These are phyloP conservation scores for Tetragonia tetragonoides DNA, from an alignment of 148 eudicot species.

Conservation along the genomic window DNA sequence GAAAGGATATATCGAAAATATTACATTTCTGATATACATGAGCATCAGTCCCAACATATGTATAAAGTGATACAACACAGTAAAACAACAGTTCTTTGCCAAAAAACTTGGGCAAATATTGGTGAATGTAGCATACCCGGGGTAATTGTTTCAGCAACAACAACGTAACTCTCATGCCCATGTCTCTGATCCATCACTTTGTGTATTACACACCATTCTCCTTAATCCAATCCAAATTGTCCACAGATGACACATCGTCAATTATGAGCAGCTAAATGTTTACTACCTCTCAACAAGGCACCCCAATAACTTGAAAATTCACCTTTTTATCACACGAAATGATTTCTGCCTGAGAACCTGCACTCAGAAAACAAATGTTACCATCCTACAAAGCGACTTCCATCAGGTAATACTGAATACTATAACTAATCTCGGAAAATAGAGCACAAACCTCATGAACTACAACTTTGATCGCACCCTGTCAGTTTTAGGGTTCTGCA, in stretches of 20 bases:
- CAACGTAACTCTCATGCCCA: conserved; percentile 89
- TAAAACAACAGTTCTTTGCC: background rate
- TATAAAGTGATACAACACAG: background rate
- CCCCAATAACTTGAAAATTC: conserved; percentile 92
- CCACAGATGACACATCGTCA: conserved; percentile 93
- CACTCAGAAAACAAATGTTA: conserved; percentile 17
- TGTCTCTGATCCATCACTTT: conserved; percentile 94
- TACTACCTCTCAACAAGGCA: conserved; percentile 92
- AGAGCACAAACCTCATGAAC: conserved; percentile 81
- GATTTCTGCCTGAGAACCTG: conserved; percentile 97
- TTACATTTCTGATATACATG: background rate
- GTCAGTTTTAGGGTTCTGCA: conserved; percentile 55
- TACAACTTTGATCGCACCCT: conserved; percentile 86
- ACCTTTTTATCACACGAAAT: conserved; percentile 95
- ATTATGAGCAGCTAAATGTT: conserved; percentile 97
- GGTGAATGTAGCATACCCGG: conserved; percentile 56
- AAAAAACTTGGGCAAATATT: background rate
- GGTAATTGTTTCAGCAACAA: conserved; percentile 84
- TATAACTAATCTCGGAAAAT: background rate
- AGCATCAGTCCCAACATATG: background rate
- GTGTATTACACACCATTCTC: conserved; percentile 96
- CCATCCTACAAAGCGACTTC: background rate
- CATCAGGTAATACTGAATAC: background rate
- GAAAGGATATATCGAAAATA: background rate
- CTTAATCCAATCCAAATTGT: conserved; percentile 90